Percentiles rank a stretch among this genome's conserved stretches.
Evolutionary conservation across 768 basidiomycete genomes (phyloP).

Genomic region (Lactarius psammicola): DNA sequence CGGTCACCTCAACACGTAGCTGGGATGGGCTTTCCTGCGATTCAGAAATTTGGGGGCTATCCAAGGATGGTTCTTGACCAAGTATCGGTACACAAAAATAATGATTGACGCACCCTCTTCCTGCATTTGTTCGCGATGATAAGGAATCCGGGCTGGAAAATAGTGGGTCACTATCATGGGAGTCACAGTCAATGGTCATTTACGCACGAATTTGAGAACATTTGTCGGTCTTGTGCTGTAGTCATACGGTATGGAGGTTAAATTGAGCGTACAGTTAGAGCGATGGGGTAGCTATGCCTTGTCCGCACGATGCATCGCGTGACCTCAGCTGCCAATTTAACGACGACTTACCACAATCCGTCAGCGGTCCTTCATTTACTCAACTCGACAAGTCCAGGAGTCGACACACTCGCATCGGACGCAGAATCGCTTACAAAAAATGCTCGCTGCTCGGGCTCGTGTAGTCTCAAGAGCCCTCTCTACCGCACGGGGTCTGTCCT

Average conservation of each 20-base stretch:
- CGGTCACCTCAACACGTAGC: not conserved
- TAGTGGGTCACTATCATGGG: not conserved
- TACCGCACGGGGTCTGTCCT: slow-evolving; percentile 31
- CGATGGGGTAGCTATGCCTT: too few species aligned
- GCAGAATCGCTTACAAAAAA: not conserved
- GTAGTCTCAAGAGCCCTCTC: slow-evolving; percentile 11
- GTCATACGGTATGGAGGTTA: not conserved
- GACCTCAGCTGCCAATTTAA: too few species aligned
- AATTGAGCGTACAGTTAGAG: not conserved
- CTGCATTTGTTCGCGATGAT: not conserved
- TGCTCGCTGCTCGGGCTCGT: slow-evolving; percentile 22
- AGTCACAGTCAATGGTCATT: not conserved
- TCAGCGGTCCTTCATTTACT: too few species aligned
- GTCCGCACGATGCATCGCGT: not conserved
- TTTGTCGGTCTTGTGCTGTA: not conserved
- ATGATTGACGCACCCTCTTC: not conserved
- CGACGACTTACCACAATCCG: too few species aligned
- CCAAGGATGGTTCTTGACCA: not conserved
- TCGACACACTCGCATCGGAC: not conserved
- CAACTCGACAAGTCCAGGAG: not conserved
- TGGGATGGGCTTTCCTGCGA: not conserved
- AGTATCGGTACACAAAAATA: not conserved
- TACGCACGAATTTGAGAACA: not conserved
- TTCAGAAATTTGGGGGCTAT: not conserved
- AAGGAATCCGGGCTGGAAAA: not conserved